phyloP scores from a whole-genome alignment of 345 rosid species.

The Gossypium rotundifolium region DNA sequence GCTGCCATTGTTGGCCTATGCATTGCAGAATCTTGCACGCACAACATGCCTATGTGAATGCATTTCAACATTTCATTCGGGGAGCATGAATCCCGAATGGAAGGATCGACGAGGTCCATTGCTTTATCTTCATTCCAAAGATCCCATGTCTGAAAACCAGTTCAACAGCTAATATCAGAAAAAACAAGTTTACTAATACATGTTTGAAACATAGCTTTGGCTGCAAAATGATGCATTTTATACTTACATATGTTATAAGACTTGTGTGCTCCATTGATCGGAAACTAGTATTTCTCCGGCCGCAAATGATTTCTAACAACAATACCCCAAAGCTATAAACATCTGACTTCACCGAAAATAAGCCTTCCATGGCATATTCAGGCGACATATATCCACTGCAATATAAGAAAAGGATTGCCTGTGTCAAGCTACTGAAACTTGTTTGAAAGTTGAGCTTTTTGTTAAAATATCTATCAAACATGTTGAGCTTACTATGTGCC shows the following conservation, averaged over 20 bases:
- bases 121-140: slow-evolving; percentile 55
- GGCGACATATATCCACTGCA: slow-evolving; percentile 75
- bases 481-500: slow-evolving; percentile 51
- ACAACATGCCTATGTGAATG: slow-evolving; percentile 74
- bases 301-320: slow-evolving; percentile 51
- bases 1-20: slow-evolving; percentile 66
- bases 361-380: slow-evolving; percentile 73
- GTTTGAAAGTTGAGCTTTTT: background rate
- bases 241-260: slow-evolving; percentile 52
- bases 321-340: slow-evolving; percentile 72
- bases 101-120: slow-evolving; percentile 56
- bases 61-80: slow-evolving; percentile 50
- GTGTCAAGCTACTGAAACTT: background rate
- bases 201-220: slow-evolving; percentile 32
- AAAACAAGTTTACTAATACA: slow-evolving; percentile 63
- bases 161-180: slow-evolving; percentile 50
- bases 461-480: background rate
- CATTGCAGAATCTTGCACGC: slow-evolving; percentile 71
- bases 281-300: slow-evolving; percentile 50
- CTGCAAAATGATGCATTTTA: background rate
- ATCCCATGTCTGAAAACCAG: slow-evolving; percentile 59
- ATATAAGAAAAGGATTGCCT: background rate
- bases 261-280: slow-evolving; percentile 31
- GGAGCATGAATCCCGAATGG: slow-evolving; percentile 33
- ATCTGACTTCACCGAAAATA: slow-evolving; percentile 59